Conservation (phyloP, 345 rosid species). For the Bruguiera sexangula region DNA sequence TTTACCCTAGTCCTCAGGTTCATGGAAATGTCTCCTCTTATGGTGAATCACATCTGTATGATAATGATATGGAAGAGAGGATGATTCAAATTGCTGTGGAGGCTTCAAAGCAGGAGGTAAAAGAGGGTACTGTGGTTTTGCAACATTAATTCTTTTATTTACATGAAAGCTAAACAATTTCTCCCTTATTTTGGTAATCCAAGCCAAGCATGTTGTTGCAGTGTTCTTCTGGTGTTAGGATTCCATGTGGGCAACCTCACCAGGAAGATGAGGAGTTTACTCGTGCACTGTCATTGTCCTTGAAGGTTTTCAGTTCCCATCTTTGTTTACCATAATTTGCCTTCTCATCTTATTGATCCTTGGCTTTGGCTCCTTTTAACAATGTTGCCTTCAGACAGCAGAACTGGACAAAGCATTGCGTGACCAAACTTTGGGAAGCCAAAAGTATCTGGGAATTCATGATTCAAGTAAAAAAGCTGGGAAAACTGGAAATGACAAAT, state of each 20-base stretch:
- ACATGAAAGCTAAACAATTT: slow-evolving; percentile 11
- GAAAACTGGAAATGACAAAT: slow-evolving; percentile 25
- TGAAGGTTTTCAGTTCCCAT: slow-evolving; percentile 53
- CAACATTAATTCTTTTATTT: neutral
- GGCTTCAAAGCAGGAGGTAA: slow-evolving; percentile 66
- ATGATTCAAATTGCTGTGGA: slow-evolving; percentile 74
- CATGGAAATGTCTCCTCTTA: slow-evolving; percentile 33
- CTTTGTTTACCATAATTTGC: slow-evolving; percentile 13
- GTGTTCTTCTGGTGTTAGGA: slow-evolving; percentile 39
- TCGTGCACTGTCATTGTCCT: slow-evolving; percentile 67
- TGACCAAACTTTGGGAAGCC: slow-evolving; percentile 32
- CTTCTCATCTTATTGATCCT: slow-evolving; percentile 7
- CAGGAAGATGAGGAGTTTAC: slow-evolving; percentile 68
- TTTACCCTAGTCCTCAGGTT: slow-evolving; percentile 27
- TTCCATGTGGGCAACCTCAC: slow-evolving; percentile 34
- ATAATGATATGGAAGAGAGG: slow-evolving; percentile 55
- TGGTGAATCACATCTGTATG: slow-evolving; percentile 24
- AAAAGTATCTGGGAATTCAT: slow-evolving; percentile 20
- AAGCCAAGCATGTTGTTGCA: slow-evolving; percentile 28
- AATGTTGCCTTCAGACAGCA: slow-evolving; percentile 52
- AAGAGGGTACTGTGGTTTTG: slow-evolving; percentile 21
- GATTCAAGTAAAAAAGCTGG: slow-evolving; percentile 29
- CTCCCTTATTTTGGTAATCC: slow-evolving; percentile 7
- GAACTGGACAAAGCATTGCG: slow-evolving; percentile 52
- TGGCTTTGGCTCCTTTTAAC: slow-evolving; percentile 21